Evolutionary conservation across 2,329 filamentous ascomycete genomes (phyloP).

Genomic region (Fusarium sulawesiense): DNA sequence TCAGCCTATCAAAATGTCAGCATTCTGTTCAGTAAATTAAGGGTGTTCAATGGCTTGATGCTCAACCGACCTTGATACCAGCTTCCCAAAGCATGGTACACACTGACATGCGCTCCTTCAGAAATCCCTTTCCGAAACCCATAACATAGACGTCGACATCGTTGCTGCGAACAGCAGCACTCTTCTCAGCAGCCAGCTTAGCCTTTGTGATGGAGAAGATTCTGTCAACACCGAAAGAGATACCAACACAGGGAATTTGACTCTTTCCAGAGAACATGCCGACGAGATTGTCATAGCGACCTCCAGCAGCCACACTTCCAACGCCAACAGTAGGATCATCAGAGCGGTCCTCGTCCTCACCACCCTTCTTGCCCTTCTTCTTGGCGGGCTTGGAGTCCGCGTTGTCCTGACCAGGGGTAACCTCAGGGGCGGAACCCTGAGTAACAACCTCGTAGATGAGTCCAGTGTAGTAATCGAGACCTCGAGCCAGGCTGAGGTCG

Average conservation of each 20-base stretch:
- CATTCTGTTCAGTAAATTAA: conserved; percentile 25
- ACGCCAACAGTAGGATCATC: conserved; percentile 85
- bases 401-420: conserved; percentile 52
- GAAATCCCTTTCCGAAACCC: conserved; percentile 89
- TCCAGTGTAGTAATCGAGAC: conserved; percentile 92
- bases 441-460: conserved; percentile 92
- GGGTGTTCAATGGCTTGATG: not conserved
- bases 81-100: conserved; percentile 83
- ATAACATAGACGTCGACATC: conserved; percentile 94
- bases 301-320: conserved; percentile 88
- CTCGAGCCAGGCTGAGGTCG: conserved; percentile 88
- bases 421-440: conserved; percentile 74
- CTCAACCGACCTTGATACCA: conserved; percentile 76
- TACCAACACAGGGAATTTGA: conserved; percentile 73
- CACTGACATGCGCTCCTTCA: conserved; percentile 86
- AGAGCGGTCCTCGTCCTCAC: conserved; percentile 73
- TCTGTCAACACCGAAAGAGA: conserved; percentile 94
- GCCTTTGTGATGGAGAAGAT: conserved; percentile 94
- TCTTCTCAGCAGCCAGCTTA: conserved; percentile 70
- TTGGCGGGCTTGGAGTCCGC: conserved; percentile 55
- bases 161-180: conserved; percentile 63
- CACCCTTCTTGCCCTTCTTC: conserved; percentile 63
- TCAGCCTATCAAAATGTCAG: conserved; percentile 68
- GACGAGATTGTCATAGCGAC: conserved; percentile 91
- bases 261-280: conserved; percentile 91